Percentiles rank a stretch among this genome's conserved stretches.
Conservation (phyloP, 108 stramenopile genomes). For the Nitzschia putrida region DNA sequence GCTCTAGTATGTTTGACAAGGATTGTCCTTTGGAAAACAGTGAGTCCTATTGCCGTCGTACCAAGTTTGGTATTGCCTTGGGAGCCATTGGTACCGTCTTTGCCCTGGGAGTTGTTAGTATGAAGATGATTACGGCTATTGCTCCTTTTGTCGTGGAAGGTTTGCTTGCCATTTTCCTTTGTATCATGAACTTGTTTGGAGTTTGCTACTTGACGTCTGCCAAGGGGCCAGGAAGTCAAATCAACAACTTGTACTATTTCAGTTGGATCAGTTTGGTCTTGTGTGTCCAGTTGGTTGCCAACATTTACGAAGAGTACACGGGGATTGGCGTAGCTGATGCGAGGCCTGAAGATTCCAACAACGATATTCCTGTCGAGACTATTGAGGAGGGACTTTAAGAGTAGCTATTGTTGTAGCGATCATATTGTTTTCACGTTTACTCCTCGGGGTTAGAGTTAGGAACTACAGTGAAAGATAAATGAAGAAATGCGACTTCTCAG, state of each 20-base stretch:
- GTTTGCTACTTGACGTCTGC: conserved; percentile 59
- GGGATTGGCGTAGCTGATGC: not conserved
- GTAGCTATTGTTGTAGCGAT: no score
- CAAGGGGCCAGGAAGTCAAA: conserved; percentile 63
- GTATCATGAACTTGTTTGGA: conserved; percentile 54
- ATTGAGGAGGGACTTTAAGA: conserved; percentile 35
- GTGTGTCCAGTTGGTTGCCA: conserved; percentile 32
- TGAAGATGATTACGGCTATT: conserved; percentile 63
- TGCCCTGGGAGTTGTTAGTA: conserved; percentile 53
- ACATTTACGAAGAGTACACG: conserved; percentile 40
- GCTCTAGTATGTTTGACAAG: conserved; percentile 68
- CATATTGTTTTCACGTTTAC: no score
- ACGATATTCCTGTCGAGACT: conserved; percentile 36
- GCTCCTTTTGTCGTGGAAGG: conserved; percentile 69
- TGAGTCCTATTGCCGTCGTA: conserved; percentile 56
- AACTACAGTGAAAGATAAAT: no score
- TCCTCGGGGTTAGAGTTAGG: no score
- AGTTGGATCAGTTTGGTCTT: conserved; percentile 56
- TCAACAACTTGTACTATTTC: conserved; percentile 84
- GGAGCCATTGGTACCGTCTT: conserved; percentile 58
- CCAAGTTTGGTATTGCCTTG: conserved; percentile 67
- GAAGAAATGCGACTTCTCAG: no score
- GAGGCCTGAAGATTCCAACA: not conserved
- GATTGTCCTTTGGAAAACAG: conserved; percentile 44
- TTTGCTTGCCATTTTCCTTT: conserved; percentile 47